phyloP scores from a whole-genome alignment of 768 basidiomycete genomes.

The Tulasnella sp. region DNA sequence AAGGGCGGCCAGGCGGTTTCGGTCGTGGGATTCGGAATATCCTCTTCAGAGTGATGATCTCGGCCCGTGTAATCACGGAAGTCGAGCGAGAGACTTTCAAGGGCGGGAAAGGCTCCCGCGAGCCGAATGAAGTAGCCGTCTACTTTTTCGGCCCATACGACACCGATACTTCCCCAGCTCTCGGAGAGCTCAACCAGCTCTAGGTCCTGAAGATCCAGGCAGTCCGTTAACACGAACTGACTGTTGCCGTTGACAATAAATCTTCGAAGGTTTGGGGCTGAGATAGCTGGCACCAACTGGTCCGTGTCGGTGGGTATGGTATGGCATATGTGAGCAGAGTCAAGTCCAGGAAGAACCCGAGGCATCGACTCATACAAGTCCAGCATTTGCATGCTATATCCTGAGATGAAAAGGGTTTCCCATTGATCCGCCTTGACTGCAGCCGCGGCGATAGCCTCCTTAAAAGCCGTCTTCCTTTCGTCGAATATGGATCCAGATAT shows the following conservation, averaged over 20 bases:
- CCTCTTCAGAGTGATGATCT: neutral
- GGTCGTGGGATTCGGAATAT: neutral
- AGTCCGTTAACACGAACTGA: neutral
- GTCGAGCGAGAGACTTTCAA: neutral
- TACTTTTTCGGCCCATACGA: neutral
- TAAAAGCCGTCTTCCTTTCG: too few relatives aligned
- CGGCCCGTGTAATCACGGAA: neutral
- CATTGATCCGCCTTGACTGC: neutral
- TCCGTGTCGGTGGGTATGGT: neutral
- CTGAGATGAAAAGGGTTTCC: neutral
- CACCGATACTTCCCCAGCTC: neutral
- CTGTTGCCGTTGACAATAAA: neutral
- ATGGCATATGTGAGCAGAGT: neutral
- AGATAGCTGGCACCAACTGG: neutral
- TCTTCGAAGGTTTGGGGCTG: neutral
- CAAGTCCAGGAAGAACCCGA: neutral
- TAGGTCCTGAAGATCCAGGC: neutral
- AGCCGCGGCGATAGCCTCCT: neutral
- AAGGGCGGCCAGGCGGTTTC: neutral
- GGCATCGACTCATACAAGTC: neutral
- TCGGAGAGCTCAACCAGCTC: neutral
- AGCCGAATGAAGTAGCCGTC: neutral
- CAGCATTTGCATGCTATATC: too few relatives aligned
- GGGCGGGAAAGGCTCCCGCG: neutral
- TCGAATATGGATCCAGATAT: too few relatives aligned